phyloP scores from a whole-genome alignment of 1,284 basidiomycete species.

The Apiotrichum montevideense region DNA sequence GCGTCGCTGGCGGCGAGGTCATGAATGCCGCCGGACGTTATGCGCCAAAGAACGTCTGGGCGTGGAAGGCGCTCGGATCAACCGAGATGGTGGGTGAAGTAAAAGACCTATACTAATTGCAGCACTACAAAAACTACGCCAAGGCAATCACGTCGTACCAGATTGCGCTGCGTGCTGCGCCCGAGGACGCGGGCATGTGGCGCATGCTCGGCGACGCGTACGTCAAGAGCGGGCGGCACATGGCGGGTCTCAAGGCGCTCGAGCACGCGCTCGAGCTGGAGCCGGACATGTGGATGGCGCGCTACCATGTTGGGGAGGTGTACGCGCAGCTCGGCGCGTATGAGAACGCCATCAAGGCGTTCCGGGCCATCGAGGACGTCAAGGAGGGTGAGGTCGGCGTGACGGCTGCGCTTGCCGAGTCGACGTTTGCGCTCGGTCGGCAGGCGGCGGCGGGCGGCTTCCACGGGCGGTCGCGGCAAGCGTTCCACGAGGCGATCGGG shows the following conservation, averaged over 20 bases:
- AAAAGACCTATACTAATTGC: background rate
- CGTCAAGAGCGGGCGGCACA: constrained; percentile 74
- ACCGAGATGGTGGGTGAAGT: constrained; percentile 70
- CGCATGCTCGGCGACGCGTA: constrained; percentile 89
- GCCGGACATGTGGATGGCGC: constrained; percentile 73
- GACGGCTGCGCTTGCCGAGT: constrained; percentile 65
- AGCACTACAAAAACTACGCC: constrained; percentile 70
- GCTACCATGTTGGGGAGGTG: constrained; percentile 79
- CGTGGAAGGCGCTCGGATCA: constrained; percentile 94
- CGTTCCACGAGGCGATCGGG: constrained; percentile 59
- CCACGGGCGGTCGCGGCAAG: constrained; percentile 63
- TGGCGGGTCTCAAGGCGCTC: constrained; percentile 84
- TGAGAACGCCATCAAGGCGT: constrained; percentile 64
- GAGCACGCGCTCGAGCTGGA: constrained; percentile 63
- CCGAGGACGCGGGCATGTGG: constrained; percentile 75
- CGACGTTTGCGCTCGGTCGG: constrained; percentile 65
- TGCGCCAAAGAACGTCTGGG: constrained; percentile 84
- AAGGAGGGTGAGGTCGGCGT: constrained; percentile 60
- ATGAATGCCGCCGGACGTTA: constrained; percentile 49
- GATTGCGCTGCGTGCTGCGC: constrained; percentile 73
- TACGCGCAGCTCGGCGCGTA: constrained; percentile 73
- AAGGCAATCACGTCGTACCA: constrained; percentile 83
- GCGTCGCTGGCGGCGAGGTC: constrained; percentile 53
- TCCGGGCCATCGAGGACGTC: constrained; percentile 56
- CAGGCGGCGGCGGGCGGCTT: constrained; percentile 65